Conservation (phyloP, 2,329 filamentous ascomycete species). For the Gremmenia infestans region DNA sequence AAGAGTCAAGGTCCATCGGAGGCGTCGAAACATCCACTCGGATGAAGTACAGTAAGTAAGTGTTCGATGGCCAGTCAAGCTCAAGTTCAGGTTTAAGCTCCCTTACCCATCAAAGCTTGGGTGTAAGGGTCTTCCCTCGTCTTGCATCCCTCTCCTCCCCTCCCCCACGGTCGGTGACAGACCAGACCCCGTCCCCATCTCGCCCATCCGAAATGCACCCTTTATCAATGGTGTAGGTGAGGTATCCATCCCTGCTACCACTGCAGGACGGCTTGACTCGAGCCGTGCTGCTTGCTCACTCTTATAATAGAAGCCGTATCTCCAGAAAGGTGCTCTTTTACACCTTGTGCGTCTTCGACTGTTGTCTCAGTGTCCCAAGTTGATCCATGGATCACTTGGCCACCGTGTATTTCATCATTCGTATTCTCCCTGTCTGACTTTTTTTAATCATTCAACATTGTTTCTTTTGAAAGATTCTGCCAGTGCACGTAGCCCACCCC, state of each 20-base stretch:
- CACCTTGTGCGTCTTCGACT: constrained; percentile 16
- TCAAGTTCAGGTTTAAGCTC: neutral
- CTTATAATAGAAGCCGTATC: constrained; percentile 21
- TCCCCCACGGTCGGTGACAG: no score
- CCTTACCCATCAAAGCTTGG: no score
- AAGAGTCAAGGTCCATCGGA: neutral
- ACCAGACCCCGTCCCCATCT: neutral
- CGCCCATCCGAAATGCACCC: constrained; percentile 9
- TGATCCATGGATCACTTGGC: constrained; percentile 24
- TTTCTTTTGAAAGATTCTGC: constrained; percentile 12
- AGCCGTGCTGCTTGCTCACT: constrained; percentile 7
- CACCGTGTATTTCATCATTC: constrained; percentile 4
- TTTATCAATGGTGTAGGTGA: neutral
- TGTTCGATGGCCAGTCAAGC: neutral
- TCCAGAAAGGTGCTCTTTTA: constrained; percentile 11
- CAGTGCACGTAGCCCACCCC: constrained; percentile 12
- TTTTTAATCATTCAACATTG: constrained; percentile 16
- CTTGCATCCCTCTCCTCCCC: no score
- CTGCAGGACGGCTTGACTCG: constrained; percentile 21
- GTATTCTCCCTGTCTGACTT: constrained; percentile 15
- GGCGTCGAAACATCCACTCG: neutral
- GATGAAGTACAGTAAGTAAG: neutral
- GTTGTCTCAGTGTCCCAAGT: constrained; percentile 19
- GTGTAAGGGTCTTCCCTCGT: no score
- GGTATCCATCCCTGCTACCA: constrained; percentile 1